phyloP scores from a whole-genome alignment of 768 basidiomycete genomes.

The Lactifluus rugatus region DNA sequence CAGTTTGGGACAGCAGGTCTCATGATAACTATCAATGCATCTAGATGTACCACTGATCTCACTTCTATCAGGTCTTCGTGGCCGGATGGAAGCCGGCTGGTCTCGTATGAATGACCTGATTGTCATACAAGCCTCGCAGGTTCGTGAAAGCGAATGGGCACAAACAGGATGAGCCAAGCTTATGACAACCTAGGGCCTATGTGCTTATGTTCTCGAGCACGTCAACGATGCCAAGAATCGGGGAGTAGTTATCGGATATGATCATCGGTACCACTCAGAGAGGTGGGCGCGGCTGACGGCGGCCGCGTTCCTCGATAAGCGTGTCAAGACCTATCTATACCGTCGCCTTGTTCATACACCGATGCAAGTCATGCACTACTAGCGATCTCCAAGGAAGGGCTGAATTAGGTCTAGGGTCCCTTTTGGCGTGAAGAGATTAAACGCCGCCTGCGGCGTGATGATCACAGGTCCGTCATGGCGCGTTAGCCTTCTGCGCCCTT shows the following conservation, averaged over 20 bases:
- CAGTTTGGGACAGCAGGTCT: slow-evolving; percentile 83
- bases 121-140: slow-evolving; percentile 76
- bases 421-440: slow-evolving; percentile 55
- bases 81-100: slow-evolving; percentile 82
- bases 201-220: slow-evolving; percentile 52
- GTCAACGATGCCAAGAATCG: slow-evolving; percentile 43
- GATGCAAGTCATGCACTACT: slow-evolving; percentile 36
- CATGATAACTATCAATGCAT: not conserved
- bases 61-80: slow-evolving; percentile 49
- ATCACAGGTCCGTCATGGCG: slow-evolving; percentile 51
- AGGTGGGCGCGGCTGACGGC: slow-evolving; percentile 72
- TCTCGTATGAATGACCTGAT: slow-evolving; percentile 87
- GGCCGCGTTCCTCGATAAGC: slow-evolving; percentile 51
- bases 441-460: slow-evolving; percentile 80
- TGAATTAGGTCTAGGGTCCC: slow-evolving; percentile 50
- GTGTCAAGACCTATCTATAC: slow-evolving; percentile 61
- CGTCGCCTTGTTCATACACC: slow-evolving; percentile 72
- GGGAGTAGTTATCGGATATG: slow-evolving; percentile 79
- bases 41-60: not conserved
- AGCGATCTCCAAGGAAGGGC: not conserved
- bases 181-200: slow-evolving; percentile 48
- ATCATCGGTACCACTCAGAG: slow-evolving; percentile 74
- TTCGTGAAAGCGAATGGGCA: slow-evolving; percentile 20
- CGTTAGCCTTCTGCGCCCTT: not conserved
- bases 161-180: not conserved